Evolutionary conservation across 78 protist species (phyloP), one percentile per base, ranked within the genome.

Genomic region (Diacronema lutheri): DNA sequence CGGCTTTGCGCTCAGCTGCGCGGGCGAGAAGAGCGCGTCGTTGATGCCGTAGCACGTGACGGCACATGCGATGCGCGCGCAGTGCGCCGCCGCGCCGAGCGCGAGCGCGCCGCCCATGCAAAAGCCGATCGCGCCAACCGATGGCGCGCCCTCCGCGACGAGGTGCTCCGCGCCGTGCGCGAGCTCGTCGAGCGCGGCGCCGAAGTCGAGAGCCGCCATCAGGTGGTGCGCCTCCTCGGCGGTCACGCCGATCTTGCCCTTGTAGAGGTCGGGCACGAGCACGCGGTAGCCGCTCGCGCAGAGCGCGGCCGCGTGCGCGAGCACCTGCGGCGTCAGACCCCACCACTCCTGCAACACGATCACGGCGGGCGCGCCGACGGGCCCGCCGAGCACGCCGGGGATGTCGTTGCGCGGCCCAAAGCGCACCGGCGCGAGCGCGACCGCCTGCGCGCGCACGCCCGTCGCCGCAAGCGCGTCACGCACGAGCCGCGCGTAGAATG

Each of bases 51-150:
- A 66, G 74, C 33, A 66, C 25, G 74, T 4, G 12, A 46, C 74
- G 44, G 12, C 74, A 46, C 74, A 66, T 4, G 9, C 0, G 23
- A 66, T 66, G 44, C 37, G 46, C 16, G 74, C 31, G 10, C 29
- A 35, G n/a, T 6, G 25, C 19, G 44, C 44, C 19, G 29, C 31
- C 29, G 26, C 74, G 74, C 74, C 74, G 31, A 66, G 4, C 29
- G 74, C 29, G 74, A 66, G 74, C 74, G 74, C 74, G 13, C 74
- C 74, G 16, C 74, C 74, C 74, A 66, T 66, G 44, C 74, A 66
- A 46, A 35, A 66, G 38, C 74, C 74, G 46, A 37, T 23, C 26
- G 37, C 44, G 4, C 74, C 74, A 4, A 66, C 44, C 29, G 2
- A 9, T 4, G 74, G 74, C 23, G 46, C 2, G 21, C 44, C 44